Base-by-base conservation (phyloP, 1,284 basidiomycete genomes). In the Puccinia horiana region DNA sequence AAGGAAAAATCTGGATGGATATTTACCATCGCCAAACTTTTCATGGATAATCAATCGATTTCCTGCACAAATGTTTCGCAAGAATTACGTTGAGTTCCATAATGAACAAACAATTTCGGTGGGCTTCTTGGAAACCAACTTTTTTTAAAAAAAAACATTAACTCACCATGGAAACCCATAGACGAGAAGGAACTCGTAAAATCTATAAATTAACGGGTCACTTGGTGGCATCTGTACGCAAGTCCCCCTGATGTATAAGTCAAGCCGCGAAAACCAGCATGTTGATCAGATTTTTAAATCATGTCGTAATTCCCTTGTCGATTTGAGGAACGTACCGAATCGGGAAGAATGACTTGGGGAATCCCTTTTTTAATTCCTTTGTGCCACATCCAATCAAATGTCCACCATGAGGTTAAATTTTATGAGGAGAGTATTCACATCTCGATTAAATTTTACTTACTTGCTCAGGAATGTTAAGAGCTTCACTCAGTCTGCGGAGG, bases 11-110 rank as follows among this genome's bases (percentile, higher is more conserved):
- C 0, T 65, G 63, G 5, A 65, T 37, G 26, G 11, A 61, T 9
- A 42, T 47, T 76, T 44, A 65, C 75, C 75, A 65, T 76, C 75
- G 35, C 75, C 75, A 76, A 76, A 76, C 56, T 76, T 76, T 56
- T 76, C 75, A 35, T 76, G 56, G 29, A 76, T 76, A 20, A 76
- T 63, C 11, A 56, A 61, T 63, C 11, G 75, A 61, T 76, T 76
- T 76, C 56, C 75, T 76, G n/a, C n/a, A n/a, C n/a, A 35, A 42
- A 20, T 49, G 49, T 70, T 61, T 8, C n/a, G 54, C 20, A 56
- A 56, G n/a, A 26, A 26, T 9, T 56, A 12, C 4, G 16, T 8
- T 23, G 35, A 63, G 23, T 63, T 63, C 58, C 12, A 63, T 29
- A 23, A 23, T 9, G 23, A 63, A 63, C n/a, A 63, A 52, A 52